Evolutionary conservation across 2,329 filamentous ascomycete species (phyloP), one percentile per base, ranked within the genome.

Genomic region (Neocucurbitaria cava): DNA sequence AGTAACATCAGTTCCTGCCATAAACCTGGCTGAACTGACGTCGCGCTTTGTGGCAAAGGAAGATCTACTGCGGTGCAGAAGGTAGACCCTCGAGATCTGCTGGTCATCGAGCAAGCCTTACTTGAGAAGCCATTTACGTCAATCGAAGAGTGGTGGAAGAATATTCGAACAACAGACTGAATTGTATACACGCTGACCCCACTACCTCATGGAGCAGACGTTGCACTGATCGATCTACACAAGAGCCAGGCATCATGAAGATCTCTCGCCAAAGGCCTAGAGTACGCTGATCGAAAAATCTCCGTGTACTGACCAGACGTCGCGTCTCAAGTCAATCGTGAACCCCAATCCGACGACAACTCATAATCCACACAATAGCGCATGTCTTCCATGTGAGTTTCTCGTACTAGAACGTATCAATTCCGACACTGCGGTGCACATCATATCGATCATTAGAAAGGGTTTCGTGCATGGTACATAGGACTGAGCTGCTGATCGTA

Each of bases 121-220:
- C 26, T 42, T 15, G 13, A 33, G 38, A 58, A 54, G 58, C 59
- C 57, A 58, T 60, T 42, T 61, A 69, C 66, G 64, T 69, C 62
- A 66, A 66, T 56, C 46, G 59, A 63, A 64, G 48, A 35, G 47
- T 46, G 31, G 35, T 56, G 48, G 61, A 62, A 64, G 45, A 45
- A 42, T 10, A 31, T 18, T 42, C 43, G 54, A 51, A 56, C 21
- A 15, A 36, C 23, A 13, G 38, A 40, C 7, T 20, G 8, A 39
- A 3, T 39, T 5, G 10, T 39, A 10, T 39, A 20, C 10, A 18
- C 18, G 2, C 13, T 18, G 17, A 15, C 18, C 36, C 23, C 11
- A 31, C 28, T 31, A 31, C 28, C 28, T 31, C 28, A 31, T 31
- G 5, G 5, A 31, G 28, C 28, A 10, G 9, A 10, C 28, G 9